Percentiles rank a stretch among this genome's conserved stretches.
These are phyloP conservation scores for Piromyces finnis DNA, from an alignment of 192 early-diverging fungal genomes.

Conservation along the genomic window DNA sequence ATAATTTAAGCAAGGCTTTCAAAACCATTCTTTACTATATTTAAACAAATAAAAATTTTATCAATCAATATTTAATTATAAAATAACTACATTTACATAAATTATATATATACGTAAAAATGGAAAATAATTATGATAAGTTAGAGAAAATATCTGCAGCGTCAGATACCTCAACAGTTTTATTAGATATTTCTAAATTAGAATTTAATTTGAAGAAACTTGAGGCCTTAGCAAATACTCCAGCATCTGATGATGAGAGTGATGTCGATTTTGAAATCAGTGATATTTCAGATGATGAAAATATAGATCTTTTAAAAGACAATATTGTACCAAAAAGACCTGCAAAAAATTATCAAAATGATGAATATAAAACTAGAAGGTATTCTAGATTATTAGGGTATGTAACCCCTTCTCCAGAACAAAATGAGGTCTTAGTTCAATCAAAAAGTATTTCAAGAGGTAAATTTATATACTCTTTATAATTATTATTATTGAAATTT, in stretches of 20 bases:
- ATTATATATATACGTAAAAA: not conserved
- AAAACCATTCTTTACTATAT: too few species aligned
- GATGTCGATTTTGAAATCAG: not conserved
- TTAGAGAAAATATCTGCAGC: not conserved
- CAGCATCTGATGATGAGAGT: not conserved
- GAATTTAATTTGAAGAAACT: not conserved
- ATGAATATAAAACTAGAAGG: not conserved
- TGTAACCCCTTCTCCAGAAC: not conserved
- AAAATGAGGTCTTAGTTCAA: not conserved
- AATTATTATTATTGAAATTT: too few species aligned
- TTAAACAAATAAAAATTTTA: too few species aligned
- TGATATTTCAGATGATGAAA: not conserved
- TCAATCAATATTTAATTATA: too few species aligned
- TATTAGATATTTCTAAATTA: not conserved
- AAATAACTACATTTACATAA: not conserved
- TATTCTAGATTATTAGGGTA: not conserved
- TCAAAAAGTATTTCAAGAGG: not conserved
- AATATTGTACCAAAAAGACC: not conserved
- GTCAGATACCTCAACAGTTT: not conserved
- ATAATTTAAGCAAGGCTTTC: too few species aligned
- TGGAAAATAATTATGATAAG: not conserved
- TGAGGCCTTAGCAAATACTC: not conserved
- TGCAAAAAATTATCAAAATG: not conserved
- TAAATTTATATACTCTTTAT: not conserved
- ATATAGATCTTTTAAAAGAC: not conserved